These are phyloP conservation scores for Fusarium fujikuroi DNA, from an alignment of 2,329 filamentous ascomycete species.

Conservation along the genomic window DNA sequence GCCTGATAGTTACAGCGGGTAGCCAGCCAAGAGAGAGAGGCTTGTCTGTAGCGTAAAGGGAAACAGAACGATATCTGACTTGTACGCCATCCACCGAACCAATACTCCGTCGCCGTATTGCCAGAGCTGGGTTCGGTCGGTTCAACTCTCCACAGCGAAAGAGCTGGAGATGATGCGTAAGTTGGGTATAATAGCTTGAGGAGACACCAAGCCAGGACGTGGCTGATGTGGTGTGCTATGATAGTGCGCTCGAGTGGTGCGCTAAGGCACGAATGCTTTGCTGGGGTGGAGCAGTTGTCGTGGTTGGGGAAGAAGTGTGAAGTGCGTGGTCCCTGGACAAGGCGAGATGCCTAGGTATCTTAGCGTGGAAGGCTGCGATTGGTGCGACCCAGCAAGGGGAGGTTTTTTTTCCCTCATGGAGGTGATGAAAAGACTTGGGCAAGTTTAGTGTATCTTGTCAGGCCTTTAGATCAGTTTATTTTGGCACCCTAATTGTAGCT, in stretches of 20 bases:
- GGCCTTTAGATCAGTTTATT: background rate
- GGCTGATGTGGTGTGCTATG: conserved; percentile 37
- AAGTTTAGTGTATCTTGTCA: background rate
- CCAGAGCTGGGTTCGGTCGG: conserved; percentile 32
- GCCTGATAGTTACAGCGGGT: conserved; percentile 15
- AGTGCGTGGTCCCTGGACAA: conserved; percentile 38
- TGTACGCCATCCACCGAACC: conserved; percentile 40
- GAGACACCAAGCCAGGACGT: conserved; percentile 30
- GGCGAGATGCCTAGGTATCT: conserved; percentile 29
- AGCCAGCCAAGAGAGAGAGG: conserved; percentile 12
- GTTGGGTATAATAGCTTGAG: conserved; percentile 42
- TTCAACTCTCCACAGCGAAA: conserved; percentile 31
- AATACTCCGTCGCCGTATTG: conserved; percentile 28
- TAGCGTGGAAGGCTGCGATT: conserved; percentile 49
- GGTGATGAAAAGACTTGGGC: background rate
- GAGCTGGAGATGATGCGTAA: conserved; percentile 43
- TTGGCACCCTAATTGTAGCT: background rate
- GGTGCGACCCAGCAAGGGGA: conserved; percentile 33
- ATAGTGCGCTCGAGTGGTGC: conserved; percentile 10
- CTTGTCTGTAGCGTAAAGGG: conserved; percentile 17
- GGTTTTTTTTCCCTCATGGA: background rate
- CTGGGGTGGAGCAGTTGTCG: conserved; percentile 40
- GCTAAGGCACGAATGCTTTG: conserved; percentile 40
- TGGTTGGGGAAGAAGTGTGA: conserved; percentile 29
- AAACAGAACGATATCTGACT: conserved; percentile 22